Base-by-base conservation (phyloP, 2,329 filamentous ascomycete genomes). In the Phaeosphaeriaceae sp. region DNA sequence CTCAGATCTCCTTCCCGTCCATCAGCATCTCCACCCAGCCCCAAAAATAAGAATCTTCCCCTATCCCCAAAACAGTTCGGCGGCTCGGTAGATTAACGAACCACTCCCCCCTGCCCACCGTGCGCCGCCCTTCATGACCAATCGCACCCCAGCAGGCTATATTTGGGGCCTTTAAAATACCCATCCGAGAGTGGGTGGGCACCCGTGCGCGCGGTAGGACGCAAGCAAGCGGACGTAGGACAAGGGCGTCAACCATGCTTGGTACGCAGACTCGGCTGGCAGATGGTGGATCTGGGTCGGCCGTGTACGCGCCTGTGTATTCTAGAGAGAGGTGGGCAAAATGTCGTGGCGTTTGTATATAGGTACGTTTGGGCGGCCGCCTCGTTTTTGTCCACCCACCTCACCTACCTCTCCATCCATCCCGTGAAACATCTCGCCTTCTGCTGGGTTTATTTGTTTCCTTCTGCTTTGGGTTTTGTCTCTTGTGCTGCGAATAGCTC, bases 121-220 rank as follows among this genome's bases (percentile, higher is more conserved):
- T 15, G 31, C 31, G 25, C 31, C 7, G 25, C 27, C 21, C n/a
- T n/a, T 44, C 33, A 20, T n/a, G 44, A 33, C 63, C 61, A 60
- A 59, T 66, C 51, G 51, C 7, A 17, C 54, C 46, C 56, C 27
- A 20, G 50, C 51, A 31, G 45, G 55, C 61, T 66, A 66, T 64
- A 64, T 66, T 66, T 66, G 63, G 63, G 56, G 63, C 51, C 58
- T 55, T 66, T 63, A 36, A 36, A 36, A 36, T 57, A 24, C 20
- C 33, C 46, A 27, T 48, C 22, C 46, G 46, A 48, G 15, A n/a
- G 46, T 15, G 9, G 13, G 31, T 11, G 11, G n/a, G n/a, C n/a
- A n/a, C n/a, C 13, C 3, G 31, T 24, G 33, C 53, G 54, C 50
- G 40, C 49, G 31, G n/a, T 41, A 6, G 36, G 36, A 4, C n/a